Percentiles rank a stretch among this genome's conserved stretches.
phyloP scores from a whole-genome alignment of 768 basidiomycete species.

The Suillus lakei region DNA sequence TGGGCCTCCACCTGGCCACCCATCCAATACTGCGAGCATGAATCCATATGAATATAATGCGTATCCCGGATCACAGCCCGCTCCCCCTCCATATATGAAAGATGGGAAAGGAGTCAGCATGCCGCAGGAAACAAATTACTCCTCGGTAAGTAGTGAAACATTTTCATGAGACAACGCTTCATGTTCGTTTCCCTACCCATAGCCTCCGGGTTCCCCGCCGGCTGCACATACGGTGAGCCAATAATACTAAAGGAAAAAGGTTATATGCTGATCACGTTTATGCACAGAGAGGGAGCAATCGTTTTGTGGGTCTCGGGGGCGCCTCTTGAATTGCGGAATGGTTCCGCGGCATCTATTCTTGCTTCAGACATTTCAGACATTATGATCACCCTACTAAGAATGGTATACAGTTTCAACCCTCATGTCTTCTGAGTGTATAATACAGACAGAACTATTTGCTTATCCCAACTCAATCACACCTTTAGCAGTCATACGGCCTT shows the following conservation, averaged over 20 bases:
- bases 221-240: constrained; percentile 13
- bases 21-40: not conserved
- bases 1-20: not conserved
- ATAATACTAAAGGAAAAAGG: not conserved
- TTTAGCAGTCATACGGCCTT: not conserved
- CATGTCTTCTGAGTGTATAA: not conserved
- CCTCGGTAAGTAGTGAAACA: constrained; percentile 22
- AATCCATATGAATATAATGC: not conserved
- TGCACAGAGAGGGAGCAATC: not conserved
- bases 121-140: constrained; percentile 4
- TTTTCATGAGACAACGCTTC: not conserved
- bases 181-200: constrained; percentile 6
- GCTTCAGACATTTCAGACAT: not conserved
- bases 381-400: not conserved
- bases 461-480: not conserved
- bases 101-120: not conserved
- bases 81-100: constrained; percentile 13
- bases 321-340: not conserved
- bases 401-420: not conserved
- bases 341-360: constrained; percentile 5
- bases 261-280: not conserved
- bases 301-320: constrained; percentile 8
- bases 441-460: not conserved
- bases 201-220: constrained; percentile 11
- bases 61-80: not conserved